Evolutionary conservation across 495 filamentous ascomycete genomes (phyloP), one percentile per base, ranked within the genome.

Genomic region (Neurospora africana): DNA sequence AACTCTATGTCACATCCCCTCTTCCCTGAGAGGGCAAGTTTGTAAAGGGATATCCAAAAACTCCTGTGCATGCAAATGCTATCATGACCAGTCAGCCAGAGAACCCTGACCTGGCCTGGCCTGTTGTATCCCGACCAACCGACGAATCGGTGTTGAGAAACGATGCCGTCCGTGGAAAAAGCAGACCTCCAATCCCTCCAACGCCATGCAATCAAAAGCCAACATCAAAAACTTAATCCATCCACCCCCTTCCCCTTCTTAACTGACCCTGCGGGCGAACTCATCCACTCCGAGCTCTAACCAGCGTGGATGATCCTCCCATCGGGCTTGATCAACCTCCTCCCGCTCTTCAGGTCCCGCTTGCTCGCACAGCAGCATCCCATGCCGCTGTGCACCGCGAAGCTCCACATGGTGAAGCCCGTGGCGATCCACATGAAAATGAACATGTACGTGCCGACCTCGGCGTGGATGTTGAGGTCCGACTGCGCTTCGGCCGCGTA

Each of bases 401-500:
- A 95, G 0, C 89, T 89, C 67, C 92, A 71, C 1, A 94, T 76
- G 8, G 86, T 86, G 69, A 90, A 91, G 0, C 81, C 91, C 0
- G 87, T 84, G 0, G 90, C 93, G 40, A 92, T 85, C 94, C 94
- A 98, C 91, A 97, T 93, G 75, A 97, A 96, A 0, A 83, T 90
- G 76, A 97, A 87, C 93, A 98, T 96, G 75, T 86, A 83, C 7
- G 73, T 82, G 4, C 94, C 93, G 7, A 97, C 76, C 15, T 85
- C 79, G 5, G 91, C 92, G 9, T 82, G 78, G 75, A 98, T 95
- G 77, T 97, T 95, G 21, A 97, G 80, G 38, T 88, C 87, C 4
- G 74, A 82, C 80, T 85, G 87, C 73, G 77, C 86, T 81, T 81
- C 86, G 74, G 95, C 88, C 27, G 93, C 91, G 67, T 89, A 89